These are phyloP conservation scores for Rhamnella rubrinervis DNA, from an alignment of 331 rosid genomes.

Conservation along the genomic window DNA sequence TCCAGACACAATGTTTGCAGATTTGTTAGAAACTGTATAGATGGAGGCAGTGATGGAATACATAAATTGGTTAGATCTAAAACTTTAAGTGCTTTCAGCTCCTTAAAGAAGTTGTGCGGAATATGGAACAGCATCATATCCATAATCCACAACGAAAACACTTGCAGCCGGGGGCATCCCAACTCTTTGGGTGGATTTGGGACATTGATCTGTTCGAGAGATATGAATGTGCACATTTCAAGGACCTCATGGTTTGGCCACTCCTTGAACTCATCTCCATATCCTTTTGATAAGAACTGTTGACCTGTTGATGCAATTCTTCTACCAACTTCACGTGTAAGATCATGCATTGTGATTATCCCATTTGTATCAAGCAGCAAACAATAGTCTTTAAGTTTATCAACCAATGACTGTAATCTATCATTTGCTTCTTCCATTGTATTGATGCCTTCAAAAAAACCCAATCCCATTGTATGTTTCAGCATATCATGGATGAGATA, in stretches of 20 bases:
- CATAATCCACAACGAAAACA: not conserved
- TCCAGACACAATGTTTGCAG: conserved; percentile 34
- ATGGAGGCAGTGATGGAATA: conserved; percentile 31
- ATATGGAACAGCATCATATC: conserved; percentile 2
- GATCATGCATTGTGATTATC: not conserved
- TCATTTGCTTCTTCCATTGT: conserved; percentile 4
- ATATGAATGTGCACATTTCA: conserved; percentile 1
- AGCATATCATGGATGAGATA: not conserved
- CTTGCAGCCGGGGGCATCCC: conserved; percentile 31
- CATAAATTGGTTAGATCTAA: not conserved
- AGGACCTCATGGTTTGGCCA: not conserved
- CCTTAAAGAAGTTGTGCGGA: conserved; percentile 25
- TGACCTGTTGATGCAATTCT: not conserved
- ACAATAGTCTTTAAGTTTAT: conserved; percentile 6
- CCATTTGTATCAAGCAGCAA: not conserved
- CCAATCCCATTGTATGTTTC: conserved; percentile 9
- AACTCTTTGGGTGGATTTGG: conserved; percentile 30
- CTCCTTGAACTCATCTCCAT: not conserved
- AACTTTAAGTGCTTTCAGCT: conserved; percentile 19
- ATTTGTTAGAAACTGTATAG: conserved; percentile 24
- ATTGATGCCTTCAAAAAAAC: not conserved
- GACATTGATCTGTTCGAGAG: not conserved
- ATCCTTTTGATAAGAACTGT: not conserved
- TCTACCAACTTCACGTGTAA: not conserved
- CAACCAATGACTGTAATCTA: not conserved